A percentile compares a stretch with the other conserved stretches of the same genome.
Evolutionary conservation across 2,329 filamentous ascomycete genomes (phyloP).

Genomic region (Ascochyta fabae): DNA sequence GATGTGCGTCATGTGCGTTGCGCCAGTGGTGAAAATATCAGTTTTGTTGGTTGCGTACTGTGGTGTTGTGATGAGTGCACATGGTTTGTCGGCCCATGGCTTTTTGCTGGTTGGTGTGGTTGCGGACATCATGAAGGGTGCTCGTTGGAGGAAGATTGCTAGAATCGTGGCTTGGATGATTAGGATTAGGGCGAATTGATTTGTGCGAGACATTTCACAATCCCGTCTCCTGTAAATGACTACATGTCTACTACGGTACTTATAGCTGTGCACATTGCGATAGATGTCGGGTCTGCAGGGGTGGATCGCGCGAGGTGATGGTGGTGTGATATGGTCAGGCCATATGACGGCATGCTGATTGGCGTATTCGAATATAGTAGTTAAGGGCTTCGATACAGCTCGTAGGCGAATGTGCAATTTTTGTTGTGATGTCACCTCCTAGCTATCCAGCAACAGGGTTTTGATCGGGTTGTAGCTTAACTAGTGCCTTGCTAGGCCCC

Average conservation of each 20-base stretch:
- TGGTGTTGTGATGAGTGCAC: conserved; percentile 36
- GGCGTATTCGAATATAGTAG: neutral
- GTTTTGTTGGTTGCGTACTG: conserved; percentile 41
- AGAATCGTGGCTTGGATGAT: conserved; percentile 15
- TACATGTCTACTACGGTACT: neutral
- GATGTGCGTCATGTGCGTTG: conserved; percentile 48
- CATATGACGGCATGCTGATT: conserved; percentile 3
- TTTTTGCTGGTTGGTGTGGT: conserved; percentile 14
- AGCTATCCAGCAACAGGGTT: no score
- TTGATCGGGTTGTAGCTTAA: no score
- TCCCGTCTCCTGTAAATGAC: neutral
- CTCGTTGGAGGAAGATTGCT: conserved; percentile 15
- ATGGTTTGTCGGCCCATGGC: conserved; percentile 43
- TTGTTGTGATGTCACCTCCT: no score
- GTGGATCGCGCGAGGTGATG: conserved; percentile 3
- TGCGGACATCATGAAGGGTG: conserved; percentile 15
- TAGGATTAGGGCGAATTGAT: conserved; percentile 13
- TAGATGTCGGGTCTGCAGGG: neutral
- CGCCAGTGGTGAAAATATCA: conserved; percentile 44
- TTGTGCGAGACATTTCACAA: neutral
- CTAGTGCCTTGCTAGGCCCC: no score
- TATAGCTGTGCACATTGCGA: neutral
- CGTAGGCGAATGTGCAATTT: no score
- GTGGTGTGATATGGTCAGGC: conserved; percentile 13
- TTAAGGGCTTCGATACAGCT: no score